Conservation (phyloP, 345 rosid species). For the Luvunga scandens region DNA sequence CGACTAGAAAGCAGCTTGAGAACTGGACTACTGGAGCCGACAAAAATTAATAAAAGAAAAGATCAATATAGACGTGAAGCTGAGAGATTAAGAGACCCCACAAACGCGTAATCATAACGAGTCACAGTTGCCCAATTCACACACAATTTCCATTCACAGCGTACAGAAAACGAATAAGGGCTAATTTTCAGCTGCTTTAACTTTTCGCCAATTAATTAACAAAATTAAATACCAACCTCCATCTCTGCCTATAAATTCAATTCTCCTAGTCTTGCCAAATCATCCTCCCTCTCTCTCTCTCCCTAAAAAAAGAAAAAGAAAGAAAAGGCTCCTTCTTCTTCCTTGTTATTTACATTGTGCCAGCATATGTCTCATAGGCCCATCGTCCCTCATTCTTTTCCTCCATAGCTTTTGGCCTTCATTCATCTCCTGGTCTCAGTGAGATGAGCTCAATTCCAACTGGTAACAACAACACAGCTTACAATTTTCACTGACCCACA, state of each 20-base stretch:
- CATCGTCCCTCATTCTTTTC: slow-evolving; percentile 68
- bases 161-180: neutral
- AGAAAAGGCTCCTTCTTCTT: neutral
- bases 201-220: no score
- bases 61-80: neutral
- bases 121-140: neutral
- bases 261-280: neutral
- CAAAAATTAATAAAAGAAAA: neutral
- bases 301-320: neutral
- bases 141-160: neutral
- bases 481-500: no score
- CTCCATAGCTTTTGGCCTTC: slow-evolving; percentile 57
- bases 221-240: neutral
- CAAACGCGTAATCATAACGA: neutral
- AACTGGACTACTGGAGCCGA: neutral
- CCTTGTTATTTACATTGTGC: no score
- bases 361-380: slow-evolving; percentile 74
- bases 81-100: neutral
- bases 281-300: neutral
- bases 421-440: slow-evolving; percentile 66
- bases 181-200: neutral
- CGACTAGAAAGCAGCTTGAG: neutral
- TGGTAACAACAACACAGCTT: slow-evolving; percentile 23
- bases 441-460: slow-evolving; percentile 52
- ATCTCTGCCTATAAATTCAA: neutral